These are phyloP conservation scores for Puccinia horiana DNA, from an alignment of 1,284 basidiomycete species.

Conservation along the genomic window DNA sequence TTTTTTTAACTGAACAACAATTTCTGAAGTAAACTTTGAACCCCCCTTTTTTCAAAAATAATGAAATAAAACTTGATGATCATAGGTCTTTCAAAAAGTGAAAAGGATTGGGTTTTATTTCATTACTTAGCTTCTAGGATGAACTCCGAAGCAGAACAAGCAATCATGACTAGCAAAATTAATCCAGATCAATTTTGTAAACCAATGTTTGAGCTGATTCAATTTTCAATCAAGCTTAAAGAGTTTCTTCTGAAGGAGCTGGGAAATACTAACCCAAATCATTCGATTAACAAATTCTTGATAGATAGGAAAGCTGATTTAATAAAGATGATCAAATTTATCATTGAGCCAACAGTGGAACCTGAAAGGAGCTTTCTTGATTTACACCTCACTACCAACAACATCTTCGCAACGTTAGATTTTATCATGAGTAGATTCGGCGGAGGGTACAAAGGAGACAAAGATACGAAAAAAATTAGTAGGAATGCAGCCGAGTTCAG, in stretches of 20 bases:
- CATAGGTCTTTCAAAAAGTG: background rate
- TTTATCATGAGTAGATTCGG: background rate
- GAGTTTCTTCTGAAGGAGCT: background rate
- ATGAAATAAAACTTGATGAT: background rate
- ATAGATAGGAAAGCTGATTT: background rate
- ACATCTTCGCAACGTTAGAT: conserved; percentile 1
- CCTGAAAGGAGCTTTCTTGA: background rate
- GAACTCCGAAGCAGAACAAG: background rate
- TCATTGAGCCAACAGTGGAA: background rate
- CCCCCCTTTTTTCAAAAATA: too few relatives aligned
- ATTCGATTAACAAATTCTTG: background rate
- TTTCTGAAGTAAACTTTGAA: background rate
- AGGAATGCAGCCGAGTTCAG: background rate
- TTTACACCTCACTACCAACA: background rate
- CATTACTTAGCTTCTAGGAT: background rate
- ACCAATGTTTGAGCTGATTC: background rate
- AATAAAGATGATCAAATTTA: background rate
- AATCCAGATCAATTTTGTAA: background rate
- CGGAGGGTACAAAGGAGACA: background rate
- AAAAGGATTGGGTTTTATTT: background rate
- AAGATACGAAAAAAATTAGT: background rate
- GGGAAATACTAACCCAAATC: background rate
- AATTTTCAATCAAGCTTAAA: conserved; percentile 4
- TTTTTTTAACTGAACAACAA: background rate
- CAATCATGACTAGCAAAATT: background rate